Evolutionary conservation across 768 basidiomycete genomes (phyloP), one percentile per base, ranked within the genome.

Genomic region (Gymnopilus junonius): DNA sequence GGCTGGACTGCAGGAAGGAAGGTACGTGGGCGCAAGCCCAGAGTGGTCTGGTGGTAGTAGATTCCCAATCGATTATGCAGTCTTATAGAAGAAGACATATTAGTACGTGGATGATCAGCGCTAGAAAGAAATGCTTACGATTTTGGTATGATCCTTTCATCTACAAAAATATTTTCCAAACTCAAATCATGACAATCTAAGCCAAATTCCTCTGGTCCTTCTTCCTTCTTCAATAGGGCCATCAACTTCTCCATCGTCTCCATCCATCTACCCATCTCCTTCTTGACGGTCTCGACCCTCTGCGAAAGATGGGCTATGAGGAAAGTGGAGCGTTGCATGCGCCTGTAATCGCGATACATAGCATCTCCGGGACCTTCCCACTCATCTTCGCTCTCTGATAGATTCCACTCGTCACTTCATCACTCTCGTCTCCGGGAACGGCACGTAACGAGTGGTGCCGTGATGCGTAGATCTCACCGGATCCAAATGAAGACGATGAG

Each of bases 31-130:
- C 91, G 62, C 87, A 89, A 20, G 90, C 89, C 92, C 92, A 94
- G 20, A 95, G 82, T 4, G 93, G 93, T 14, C 93, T 83, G 8
- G 88, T 92, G 11, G 91, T 92, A n/a, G 93, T 94, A 15, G 93
- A 92, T 72, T 95, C 93, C 93, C 92, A 94, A 68, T 95, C 93
- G 42, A 95, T 94, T 61, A 95, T 85, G 69, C 91, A 92, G 92
- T 91, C 93, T 95, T n/a, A n/a, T n/a, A n/a, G n/a, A 69, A 59
- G 46, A 53, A 51, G 63, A 54, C 8, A 17, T 1, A 11, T 17
- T n/a, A 10, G 5, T 6, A 34, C 1, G 8, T 60, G n/a, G 58
- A 63, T 23, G 64, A 55, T 31, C 5, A 21, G 21, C 21, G 34
- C n/a, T 20, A 55, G 21, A 21, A 46, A 50, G 37, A 58, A 46